Base-by-base conservation (phyloP, 805 yeast genomes). In the Candida parachauliodes region DNA sequence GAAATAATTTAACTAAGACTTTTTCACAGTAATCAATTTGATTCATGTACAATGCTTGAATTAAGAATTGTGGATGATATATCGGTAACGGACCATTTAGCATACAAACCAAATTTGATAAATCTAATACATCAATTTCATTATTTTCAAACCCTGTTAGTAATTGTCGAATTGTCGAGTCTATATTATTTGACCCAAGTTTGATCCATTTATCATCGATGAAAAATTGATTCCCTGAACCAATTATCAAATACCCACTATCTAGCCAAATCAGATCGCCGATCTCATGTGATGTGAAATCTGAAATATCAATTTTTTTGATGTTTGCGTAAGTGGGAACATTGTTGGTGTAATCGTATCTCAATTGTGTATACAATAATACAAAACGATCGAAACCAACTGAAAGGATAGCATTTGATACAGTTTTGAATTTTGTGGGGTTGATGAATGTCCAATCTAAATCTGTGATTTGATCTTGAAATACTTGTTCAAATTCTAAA, bases 201-300 rank as follows among this genome's bases (percentile, higher is more conserved):
- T 52, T 50, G 8, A 68, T 55, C 65, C 71, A 59, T 49, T 84
- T 81, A 53, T 88, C 95, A 41, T 85, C 85, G 24, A 89, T 71
- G 49, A 85, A 88, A 32, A 89, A 72, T 54, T 89, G 97, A 57
- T 89, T 89, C 0, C 97, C 97, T 11, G 91, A 71, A 2, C 93
- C 96, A 40, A 87, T 77, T 1, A 85, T 89, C 37, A 89, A 70
- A 12, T 79, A 74, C 1, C 94, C 95, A 50, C 81, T 79, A 33
- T 74, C 70, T 45, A 91, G 65, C 97, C 97, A 91, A 10, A 83
- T 69, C 11, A 94, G 83, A 55, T 89, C 97, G 6, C 96, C 96
- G 42, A 89, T 88, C 11, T 68, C 69, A 54, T 88, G 96, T 0
- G 85, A 66, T 0, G 96, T 88, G 50, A 74, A 84, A 23, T 71